Evolutionary conservation across 495 filamentous ascomycete species (phyloP).

Genomic region (Trichocladium antarcticum): DNA sequence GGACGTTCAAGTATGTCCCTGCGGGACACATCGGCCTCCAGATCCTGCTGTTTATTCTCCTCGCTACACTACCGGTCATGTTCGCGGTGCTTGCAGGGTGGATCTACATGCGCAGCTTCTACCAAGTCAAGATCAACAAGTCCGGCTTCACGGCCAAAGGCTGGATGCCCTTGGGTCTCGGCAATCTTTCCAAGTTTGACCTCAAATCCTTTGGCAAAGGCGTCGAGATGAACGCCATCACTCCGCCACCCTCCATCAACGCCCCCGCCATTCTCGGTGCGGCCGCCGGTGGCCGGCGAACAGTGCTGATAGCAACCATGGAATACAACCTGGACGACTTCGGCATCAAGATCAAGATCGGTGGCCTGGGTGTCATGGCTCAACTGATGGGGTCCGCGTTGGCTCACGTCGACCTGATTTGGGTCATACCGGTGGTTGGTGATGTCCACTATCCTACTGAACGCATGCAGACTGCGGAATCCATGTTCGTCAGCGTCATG

Average conservation of each 20-base stretch:
- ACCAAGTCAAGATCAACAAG: conserved; percentile 61
- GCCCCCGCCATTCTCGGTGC: conserved; percentile 9
- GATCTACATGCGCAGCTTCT: conserved; percentile 55
- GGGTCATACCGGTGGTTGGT: conserved; percentile 68
- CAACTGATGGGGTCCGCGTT: conserved; percentile 63
- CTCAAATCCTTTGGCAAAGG: conserved; percentile 40
- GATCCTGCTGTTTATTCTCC: conserved; percentile 46
- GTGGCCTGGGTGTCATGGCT: conserved; percentile 60
- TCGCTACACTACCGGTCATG: conserved; percentile 45
- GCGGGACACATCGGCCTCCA: conserved; percentile 46
- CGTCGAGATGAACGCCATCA: conserved; percentile 31
- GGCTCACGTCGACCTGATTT: conserved; percentile 56
- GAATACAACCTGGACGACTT: conserved; percentile 67
- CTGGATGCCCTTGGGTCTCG: conserved; percentile 17
- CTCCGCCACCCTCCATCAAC: conserved; percentile 15
- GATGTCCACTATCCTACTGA: conserved; percentile 56
- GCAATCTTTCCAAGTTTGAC: conserved; percentile 21
- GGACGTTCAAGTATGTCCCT: conserved; percentile 43
- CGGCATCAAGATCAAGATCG: conserved; percentile 63
- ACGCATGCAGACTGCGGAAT: conserved; percentile 40
- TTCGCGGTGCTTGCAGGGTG: conserved; percentile 43
- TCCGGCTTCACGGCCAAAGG: conserved; percentile 43
- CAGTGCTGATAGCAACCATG: conserved; percentile 58
- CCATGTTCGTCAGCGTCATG: conserved; percentile 56
- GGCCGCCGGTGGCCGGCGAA: conserved; percentile 30